A percentile compares a stretch with the other conserved stretches of the same genome.
These are phyloP conservation scores for Lipomyces yarrowii DNA, from an alignment of 1,139 yeast species.

Conservation along the genomic window DNA sequence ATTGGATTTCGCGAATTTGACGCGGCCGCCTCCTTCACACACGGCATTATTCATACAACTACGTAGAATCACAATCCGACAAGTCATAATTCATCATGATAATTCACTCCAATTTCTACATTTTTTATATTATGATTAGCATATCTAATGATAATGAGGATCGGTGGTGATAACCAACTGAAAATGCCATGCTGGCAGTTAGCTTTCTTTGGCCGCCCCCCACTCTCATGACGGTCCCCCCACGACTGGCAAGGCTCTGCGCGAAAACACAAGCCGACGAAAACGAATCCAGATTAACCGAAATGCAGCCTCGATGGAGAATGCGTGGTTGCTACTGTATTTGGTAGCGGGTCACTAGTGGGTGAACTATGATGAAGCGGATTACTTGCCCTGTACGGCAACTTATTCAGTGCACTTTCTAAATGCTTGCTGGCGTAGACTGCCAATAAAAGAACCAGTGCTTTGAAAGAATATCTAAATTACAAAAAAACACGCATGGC, in stretches of 20 bases:
- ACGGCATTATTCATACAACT: no score
- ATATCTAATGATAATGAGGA: no score
- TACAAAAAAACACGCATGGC: no score
- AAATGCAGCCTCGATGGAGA: background rate
- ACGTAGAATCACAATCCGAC: no score
- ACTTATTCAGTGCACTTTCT: background rate
- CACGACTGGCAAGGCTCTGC: background rate
- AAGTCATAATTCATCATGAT: no score
- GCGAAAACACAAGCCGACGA: background rate
- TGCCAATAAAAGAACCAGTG: background rate
- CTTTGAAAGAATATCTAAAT: no score
- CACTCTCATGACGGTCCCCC: background rate
- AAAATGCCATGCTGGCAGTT: no score
- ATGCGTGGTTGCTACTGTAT: background rate
- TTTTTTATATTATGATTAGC: no score
- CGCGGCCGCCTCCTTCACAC: no score
- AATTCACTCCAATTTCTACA: no score
- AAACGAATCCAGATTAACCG: background rate
- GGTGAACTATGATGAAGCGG: background rate
- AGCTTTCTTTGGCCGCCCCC: background rate
- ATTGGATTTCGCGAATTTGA: no score
- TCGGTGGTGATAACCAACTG: no score
- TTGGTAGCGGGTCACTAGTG: background rate
- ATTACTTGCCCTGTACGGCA: background rate
- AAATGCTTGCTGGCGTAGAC: background rate